Evolutionary conservation across 2,329 filamentous ascomycete species (phyloP), one percentile per base, ranked within the genome.

Genomic region (Ophiostoma sp.): DNA sequence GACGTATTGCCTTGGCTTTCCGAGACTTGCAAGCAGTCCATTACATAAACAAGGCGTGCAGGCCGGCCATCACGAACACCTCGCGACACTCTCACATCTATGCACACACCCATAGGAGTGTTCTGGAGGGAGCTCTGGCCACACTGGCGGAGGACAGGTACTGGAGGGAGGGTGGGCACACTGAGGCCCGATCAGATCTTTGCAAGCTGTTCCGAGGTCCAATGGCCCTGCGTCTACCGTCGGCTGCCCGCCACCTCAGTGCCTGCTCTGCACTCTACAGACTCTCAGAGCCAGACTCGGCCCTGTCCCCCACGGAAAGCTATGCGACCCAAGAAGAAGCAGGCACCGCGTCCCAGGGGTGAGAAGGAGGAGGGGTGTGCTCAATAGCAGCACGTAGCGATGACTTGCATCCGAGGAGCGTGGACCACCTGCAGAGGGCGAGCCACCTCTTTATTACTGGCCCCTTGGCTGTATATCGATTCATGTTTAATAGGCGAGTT

Each of bases 381-480:
- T 57, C 52, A 57, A 27, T 27, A 57, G 52, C n/a, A 57, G 52
- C 4, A 27, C 23, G 52, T 57, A 57, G 27, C 52, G 52, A 57
- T 57, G 52, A 57, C 52, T 57, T 57, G 23, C 52, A 57, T 57
- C 44, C 17, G 44, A 48, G 44, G 41, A 48, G 44, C 44, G 44
- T 48, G 44, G 17, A 48, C 44, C 44, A n/a, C 44, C 44, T 48
- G 44, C 44, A 48, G 44, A 48, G 44, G 44, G 5, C 44, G 44
- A 17, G 17, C 17, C 44, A 48, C 44, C 15, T 48, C 44, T 48
- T 44, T 48, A 1, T 48, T 48, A 20, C 17, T 48, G 7, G 17
- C 44, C 44, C 20, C 44, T 48, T 48, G 7, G 4, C 36, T 39
- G 20, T n/a, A 20, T 48, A 48, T n/a, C 7, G 1, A 48, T 48